Base-by-base conservation (phyloP, 148 eudicot genomes). In the Beta vulgaris region DNA sequence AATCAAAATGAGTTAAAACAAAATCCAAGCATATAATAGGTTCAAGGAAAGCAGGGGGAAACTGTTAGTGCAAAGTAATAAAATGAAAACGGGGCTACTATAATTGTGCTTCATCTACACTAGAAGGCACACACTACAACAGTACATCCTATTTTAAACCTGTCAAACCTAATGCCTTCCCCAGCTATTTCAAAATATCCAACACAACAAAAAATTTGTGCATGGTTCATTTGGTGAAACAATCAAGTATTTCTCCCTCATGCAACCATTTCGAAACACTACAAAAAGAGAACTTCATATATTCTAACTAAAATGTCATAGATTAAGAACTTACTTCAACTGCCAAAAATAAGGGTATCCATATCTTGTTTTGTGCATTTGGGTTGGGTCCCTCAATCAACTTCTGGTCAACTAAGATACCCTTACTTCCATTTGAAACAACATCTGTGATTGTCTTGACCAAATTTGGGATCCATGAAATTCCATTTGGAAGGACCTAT, bases 301-400 rank as follows among this genome's bases (percentile, higher is more conserved):
- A 31, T 16, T 37, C 18, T 7, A 19, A 34, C 55, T 43, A 44
- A n/a, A n/a, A 68, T 9, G 39, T 28, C 35, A 34, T 13, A 76
- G 42, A 58, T 59, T 34, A 12, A 68, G 77, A 72, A 79, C 88
- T 88, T 83, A 92, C 99, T 80, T 96, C 90, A 76, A 74, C 71
- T 44, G 88, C 91, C 72, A 84, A 68, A 76, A 96, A 86, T 18
- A 89, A 21, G 69, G 99, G 99, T 67, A 92, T 89, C 79, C 82
- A 87, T 32, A 75, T 15, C 82, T 96, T 96, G 26, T 91, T 86
- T 77, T 86, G 86, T 37, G 79, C 87, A 76, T 96, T 91, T 19
- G 98, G 93, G 80, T 96, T 87, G 70, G 94, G 91, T 76, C 99
- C 98, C 71, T 96, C 99, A 49, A 96, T 88, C 85, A 96, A 78